Evolutionary conservation across 2,329 filamentous ascomycete species (phyloP).

Genomic region (Coniochaeta hoffmannii): DNA sequence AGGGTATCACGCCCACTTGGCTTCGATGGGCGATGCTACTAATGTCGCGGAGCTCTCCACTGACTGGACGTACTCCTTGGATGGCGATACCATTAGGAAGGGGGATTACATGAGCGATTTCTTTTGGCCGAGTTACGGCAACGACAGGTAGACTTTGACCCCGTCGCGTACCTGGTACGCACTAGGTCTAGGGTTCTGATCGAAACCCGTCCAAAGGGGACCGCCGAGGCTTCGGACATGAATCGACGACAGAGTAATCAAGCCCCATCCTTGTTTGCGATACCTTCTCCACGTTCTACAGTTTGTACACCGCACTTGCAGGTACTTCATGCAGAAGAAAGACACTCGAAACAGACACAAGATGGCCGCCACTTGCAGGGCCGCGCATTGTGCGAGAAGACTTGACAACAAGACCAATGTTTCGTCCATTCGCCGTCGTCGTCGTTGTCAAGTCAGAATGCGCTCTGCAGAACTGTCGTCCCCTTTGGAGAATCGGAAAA

Average conservation of each 20-base stretch:
- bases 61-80: not conserved
- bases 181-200: not conserved
- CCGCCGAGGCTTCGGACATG: not conserved
- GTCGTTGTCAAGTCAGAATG: not conserved
- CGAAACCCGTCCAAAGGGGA: not conserved
- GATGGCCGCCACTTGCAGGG: not conserved
- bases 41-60: not conserved
- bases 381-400: not conserved
- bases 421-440: not conserved
- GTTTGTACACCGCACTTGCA: not conserved
- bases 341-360: not conserved
- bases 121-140: not conserved
- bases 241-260: not conserved
- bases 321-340: not conserved
- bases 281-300: not conserved
- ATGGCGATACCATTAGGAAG: not conserved
- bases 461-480: too few species aligned
- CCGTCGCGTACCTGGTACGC: not conserved
- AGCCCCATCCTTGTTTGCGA: not conserved
- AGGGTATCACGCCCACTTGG: slow-evolving; percentile 1
- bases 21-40: not conserved
- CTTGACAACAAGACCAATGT: not conserved
- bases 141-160: not conserved
- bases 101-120: not conserved
- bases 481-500: not conserved